phyloP scores from a whole-genome alignment of 352 stramenopile species.

The Thalassiosira allenii region DNA sequence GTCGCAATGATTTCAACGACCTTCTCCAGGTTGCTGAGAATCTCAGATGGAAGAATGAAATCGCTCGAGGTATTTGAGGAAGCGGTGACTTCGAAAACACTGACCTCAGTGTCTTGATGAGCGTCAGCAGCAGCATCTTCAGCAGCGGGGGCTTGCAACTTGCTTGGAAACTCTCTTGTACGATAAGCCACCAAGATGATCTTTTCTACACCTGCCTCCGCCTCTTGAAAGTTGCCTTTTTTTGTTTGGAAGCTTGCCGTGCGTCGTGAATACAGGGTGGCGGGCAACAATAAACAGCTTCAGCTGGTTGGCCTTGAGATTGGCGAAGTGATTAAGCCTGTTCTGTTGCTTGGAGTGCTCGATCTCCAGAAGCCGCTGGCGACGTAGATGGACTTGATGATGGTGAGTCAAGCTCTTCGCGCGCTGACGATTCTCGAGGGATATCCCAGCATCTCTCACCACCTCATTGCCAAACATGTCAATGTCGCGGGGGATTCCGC shows the following conservation, averaged over 20 bases:
- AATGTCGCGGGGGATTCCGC: conserved; percentile 3
- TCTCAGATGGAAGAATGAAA: neutral
- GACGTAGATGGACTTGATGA: neutral
- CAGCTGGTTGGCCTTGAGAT: neutral
- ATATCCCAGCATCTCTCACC: conserved; percentile 4
- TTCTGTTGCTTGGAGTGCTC: neutral
- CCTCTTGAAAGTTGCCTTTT: neutral
- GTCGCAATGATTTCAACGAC: too few relatives aligned
- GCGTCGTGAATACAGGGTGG: neutral
- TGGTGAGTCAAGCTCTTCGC: conserved; percentile 16
- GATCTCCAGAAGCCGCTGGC: neutral
- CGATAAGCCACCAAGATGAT: neutral
- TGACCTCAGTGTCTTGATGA: neutral
- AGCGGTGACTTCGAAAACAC: neutral
- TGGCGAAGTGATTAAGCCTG: neutral
- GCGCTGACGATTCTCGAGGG: conserved; percentile 12
- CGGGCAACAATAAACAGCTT: neutral
- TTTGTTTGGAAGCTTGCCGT: neutral
- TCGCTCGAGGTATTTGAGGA: neutral
- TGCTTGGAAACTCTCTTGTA: neutral
- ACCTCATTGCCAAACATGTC: conserved; percentile 17
- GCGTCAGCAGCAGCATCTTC: too few relatives aligned
- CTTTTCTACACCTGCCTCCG: neutral
- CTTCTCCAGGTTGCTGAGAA: neutral
- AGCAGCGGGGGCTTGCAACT: too few relatives aligned